phyloP scores from a whole-genome alignment of 345 rosid genomes.

The Populus tremula region DNA sequence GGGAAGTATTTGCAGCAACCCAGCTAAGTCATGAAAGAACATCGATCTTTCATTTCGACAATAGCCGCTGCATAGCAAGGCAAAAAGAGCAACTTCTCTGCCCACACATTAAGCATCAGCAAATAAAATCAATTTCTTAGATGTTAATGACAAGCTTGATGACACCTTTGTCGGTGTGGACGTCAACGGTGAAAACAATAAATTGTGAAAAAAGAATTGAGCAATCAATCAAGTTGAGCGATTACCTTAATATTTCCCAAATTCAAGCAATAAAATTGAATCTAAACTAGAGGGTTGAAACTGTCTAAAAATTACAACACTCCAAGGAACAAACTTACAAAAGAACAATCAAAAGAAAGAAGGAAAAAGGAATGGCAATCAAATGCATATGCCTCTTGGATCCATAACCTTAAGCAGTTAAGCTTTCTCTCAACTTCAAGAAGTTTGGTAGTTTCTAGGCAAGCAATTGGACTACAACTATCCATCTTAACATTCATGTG shows the following conservation, averaged over 20 bases:
- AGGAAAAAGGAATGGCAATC: neutral
- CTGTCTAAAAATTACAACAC: conserved; percentile 13
- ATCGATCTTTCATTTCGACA: neutral
- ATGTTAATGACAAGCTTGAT: neutral
- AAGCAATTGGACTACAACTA: neutral
- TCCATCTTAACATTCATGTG: neutral
- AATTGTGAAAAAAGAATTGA: conserved; percentile 3
- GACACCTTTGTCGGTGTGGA: neutral
- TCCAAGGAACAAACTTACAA: conserved; percentile 5
- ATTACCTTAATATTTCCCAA: conserved; percentile 22
- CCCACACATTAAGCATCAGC: neutral
- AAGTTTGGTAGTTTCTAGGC: neutral
- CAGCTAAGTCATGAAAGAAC: neutral
- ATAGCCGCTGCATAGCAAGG: neutral
- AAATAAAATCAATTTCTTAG: neutral
- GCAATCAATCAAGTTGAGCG: conserved; percentile 11
- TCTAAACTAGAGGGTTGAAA: conserved; percentile 19
- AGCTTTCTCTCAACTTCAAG: conserved; percentile 3
- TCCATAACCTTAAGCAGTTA: conserved; percentile 4
- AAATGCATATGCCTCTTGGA: neutral
- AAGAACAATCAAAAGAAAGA: conserved; percentile 13
- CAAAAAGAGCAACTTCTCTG: neutral
- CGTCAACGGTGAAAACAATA: neutral
- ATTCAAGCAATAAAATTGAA: conserved; percentile 13
- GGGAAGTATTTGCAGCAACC: neutral